Conservation (phyloP, 2,329 filamentous ascomycete genomes). For the Aureobasidium sp. region DNA sequence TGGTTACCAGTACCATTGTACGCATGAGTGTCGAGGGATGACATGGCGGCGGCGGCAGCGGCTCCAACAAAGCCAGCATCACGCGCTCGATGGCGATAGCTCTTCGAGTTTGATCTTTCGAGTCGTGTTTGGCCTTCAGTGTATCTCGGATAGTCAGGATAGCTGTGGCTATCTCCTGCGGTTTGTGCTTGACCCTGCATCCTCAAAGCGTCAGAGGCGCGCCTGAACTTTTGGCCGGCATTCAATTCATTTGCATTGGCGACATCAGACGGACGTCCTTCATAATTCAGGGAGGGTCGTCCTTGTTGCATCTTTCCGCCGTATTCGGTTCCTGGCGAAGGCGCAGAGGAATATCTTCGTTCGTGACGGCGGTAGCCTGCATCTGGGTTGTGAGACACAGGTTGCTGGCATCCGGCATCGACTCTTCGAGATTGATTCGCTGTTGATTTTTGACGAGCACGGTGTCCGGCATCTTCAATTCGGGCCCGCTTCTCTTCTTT, state of each 20-base stretch:
- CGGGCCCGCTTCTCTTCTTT: slow-evolving; percentile 91
- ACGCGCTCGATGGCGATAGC: slow-evolving; percentile 21
- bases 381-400: not conserved
- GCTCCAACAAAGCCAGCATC: slow-evolving; percentile 26
- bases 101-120: slow-evolving; percentile 11
- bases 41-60: slow-evolving; percentile 19
- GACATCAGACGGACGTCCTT: not conserved
- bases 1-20: not conserved
- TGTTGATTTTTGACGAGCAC: slow-evolving; percentile 48
- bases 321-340: not conserved
- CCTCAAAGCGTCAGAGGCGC: slow-evolving; percentile 14
- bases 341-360: slow-evolving; percentile 4
- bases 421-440: slow-evolving; percentile 15
- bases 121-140: not conserved
- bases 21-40: not conserved
- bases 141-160: not conserved
- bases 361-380: not conserved
- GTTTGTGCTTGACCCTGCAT: not conserved
- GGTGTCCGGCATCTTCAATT: slow-evolving; percentile 71
- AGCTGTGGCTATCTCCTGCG: not conserved
- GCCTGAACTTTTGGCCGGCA: slow-evolving; percentile 11
- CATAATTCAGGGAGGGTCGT: not conserved
- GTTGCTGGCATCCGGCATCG: not conserved
- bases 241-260: not conserved
- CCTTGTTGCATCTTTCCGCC: not conserved